Base-by-base conservation (phyloP, 2,329 filamentous ascomycete species). In the Polytolypa hystricis region DNA sequence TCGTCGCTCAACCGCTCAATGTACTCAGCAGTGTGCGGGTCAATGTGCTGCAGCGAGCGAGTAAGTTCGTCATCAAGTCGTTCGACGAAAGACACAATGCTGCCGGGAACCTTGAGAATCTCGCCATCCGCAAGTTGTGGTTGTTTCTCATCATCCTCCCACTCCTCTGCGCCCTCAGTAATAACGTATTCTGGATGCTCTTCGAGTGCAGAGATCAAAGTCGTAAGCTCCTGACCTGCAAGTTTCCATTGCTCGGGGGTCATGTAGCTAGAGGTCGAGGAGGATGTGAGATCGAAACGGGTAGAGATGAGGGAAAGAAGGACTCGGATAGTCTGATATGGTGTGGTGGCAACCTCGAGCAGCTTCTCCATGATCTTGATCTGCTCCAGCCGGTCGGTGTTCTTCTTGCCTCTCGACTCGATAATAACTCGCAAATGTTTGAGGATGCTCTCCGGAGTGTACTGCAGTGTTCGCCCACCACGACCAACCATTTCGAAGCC, bases 341-440 rank as follows among this genome's bases (percentile, higher is more conserved):
- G 86, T 36, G 81, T 91, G 53, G 74, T 75, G 46, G 91, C 77
- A 47, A 98, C 87, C 58, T 94, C 86, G 54, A 80, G 69, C 37
- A 98, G 75, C 70, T 87, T 94, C 73, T 96, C 91, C 86, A 98
- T 93, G 35, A 89, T 81, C 63, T 81, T 81, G 64, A 98, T 96
- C 66, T 98, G 91, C 66, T 98, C 91, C 31, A 76, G 58, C 33
- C 86, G 81, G 62, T 98, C 91, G 47, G 91, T 95, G 71, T 96
- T 96, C 77, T 98, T 98, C 73, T 94, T 93, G 60, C 91, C 91
- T 69, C 91, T 77, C 41, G 89, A 87, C 69, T 98, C 91, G 57
- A 96, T 72, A 55, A 98, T 96, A 35, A 79, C 76, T 40, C 89
- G 79, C 35, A 98, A 74, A 62, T 96, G 86, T 72, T 98, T 98